A percentile compares a stretch with the other conserved stretches of the same genome.
phyloP scores from a whole-genome alignment of 192 early-diverging fungal genomes.

The Coemansia sp. region DNA sequence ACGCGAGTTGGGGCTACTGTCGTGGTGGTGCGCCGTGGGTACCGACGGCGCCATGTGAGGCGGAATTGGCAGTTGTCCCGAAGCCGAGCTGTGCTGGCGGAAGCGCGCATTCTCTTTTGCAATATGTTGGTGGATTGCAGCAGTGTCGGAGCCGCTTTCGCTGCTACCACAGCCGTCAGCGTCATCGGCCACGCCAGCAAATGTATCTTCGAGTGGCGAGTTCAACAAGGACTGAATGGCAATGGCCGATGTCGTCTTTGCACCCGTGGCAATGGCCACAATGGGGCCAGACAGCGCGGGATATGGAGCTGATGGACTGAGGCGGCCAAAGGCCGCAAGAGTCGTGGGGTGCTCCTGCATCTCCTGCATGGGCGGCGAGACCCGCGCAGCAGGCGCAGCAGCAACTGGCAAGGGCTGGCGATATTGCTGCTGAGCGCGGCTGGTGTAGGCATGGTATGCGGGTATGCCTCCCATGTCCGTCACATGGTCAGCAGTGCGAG shows the following conservation, averaged over 20 bases:
- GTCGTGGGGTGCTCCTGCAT: constrained; percentile 39
- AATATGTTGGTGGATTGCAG: constrained; percentile 41
- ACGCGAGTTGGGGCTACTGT: constrained; percentile 43
- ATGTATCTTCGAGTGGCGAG: constrained; percentile 18
- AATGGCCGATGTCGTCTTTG: constrained; percentile 18
- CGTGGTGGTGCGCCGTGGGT: constrained; percentile 11
- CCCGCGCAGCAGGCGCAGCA: neutral
- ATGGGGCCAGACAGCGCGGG: constrained; percentile 8
- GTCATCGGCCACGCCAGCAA: neutral
- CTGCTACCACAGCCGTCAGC: constrained; percentile 2
- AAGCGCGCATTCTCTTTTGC: constrained; percentile 51
- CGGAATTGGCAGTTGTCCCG: constrained; percentile 14
- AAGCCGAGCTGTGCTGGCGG: constrained; percentile 34
- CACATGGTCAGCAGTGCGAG: constrained; percentile 26
- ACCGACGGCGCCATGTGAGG: constrained; percentile 1
- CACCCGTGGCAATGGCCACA: neutral
- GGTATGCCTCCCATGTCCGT: constrained; percentile 26
- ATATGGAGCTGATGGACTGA: neutral
- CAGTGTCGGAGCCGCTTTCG: constrained; percentile 8
- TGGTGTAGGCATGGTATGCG: constrained; percentile 17
- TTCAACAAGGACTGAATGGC: constrained; percentile 50
- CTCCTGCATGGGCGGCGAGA: constrained; percentile 22
- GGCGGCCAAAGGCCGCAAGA: neutral
- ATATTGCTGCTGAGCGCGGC: constrained; percentile 6
- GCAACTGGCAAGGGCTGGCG: constrained; percentile 1